Evolutionary conservation across 345 rosid species (phyloP).

Genomic region (Abelmoschus esculentus): DNA sequence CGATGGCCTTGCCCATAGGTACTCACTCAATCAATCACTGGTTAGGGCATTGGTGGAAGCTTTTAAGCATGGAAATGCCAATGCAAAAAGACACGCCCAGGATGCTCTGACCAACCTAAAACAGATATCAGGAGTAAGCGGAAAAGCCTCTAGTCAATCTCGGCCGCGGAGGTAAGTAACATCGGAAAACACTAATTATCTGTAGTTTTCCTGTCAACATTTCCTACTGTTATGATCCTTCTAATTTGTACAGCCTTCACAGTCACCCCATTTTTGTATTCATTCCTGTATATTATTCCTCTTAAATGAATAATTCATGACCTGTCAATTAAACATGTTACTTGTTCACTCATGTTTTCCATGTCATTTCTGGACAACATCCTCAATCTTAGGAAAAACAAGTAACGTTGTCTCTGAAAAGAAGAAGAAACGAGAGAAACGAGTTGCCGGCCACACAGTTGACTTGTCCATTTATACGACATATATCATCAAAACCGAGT

Average conservation of each 20-base stretch:
- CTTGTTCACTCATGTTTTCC: background rate
- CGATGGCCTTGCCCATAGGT: slow-evolving; percentile 23
- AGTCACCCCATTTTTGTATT: slow-evolving; percentile 10
- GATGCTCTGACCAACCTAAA: slow-evolving; percentile 37
- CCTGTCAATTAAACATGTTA: too few relatives aligned
- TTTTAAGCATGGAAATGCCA: slow-evolving; percentile 30
- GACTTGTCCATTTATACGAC: background rate
- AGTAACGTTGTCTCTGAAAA: background rate
- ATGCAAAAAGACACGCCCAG: slow-evolving; percentile 28
- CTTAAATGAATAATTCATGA: background rate
- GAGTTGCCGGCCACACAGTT: background rate
- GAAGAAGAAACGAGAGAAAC: background rate
- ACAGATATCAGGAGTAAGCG: slow-evolving; percentile 28
- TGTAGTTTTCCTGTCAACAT: background rate
- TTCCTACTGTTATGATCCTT: background rate
- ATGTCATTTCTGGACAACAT: background rate
- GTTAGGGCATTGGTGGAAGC: slow-evolving; percentile 39
- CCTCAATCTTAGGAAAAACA: background rate
- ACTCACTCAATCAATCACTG: slow-evolving; percentile 30
- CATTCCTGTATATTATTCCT: background rate
- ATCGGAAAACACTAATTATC: background rate
- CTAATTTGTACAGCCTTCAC: slow-evolving; percentile 8
- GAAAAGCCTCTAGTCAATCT: slow-evolving; percentile 22
- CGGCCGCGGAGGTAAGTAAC: slow-evolving; percentile 17
- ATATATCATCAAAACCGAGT: background rate